Evolutionary conservation across 2,329 filamentous ascomycete species (phyloP).

Genomic region (Lasiodiplodia theobromae): DNA sequence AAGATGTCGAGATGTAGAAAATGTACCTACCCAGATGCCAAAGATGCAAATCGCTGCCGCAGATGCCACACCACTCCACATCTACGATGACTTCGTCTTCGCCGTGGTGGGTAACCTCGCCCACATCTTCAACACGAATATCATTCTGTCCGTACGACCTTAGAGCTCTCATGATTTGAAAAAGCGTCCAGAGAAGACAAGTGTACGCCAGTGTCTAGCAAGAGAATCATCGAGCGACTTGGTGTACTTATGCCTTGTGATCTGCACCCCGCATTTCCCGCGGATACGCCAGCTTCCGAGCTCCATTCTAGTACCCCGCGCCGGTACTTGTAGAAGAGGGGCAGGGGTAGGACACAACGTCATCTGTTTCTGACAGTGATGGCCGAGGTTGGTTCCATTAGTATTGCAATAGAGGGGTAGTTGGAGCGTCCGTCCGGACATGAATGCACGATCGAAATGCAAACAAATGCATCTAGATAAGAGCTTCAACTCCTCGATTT

Average conservation of each 20-base stretch:
- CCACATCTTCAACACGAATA: conserved; percentile 39
- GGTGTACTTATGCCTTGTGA: background rate
- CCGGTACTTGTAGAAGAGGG: background rate
- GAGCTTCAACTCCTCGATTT: too few relatives aligned
- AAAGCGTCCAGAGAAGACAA: background rate
- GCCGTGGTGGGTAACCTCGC: conserved; percentile 36
- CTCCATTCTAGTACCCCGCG: background rate
- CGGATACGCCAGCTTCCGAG: background rate
- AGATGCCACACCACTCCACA: conserved; percentile 43
- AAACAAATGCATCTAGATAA: too few relatives aligned
- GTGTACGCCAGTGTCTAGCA: background rate
- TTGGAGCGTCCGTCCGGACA: too few relatives aligned
- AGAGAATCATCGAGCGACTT: background rate
- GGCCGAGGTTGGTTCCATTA: too few relatives aligned
- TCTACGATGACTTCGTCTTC: conserved; percentile 39
- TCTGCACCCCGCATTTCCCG: background rate
- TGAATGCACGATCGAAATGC: too few relatives aligned
- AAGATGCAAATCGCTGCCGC: conserved; percentile 42
- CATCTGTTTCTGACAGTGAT: background rate
- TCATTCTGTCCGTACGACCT: conserved; percentile 39
- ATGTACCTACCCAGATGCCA: conserved; percentile 37
- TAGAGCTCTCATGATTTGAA: conserved; percentile 41
- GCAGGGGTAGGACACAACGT: background rate
- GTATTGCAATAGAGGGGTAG: too few relatives aligned
- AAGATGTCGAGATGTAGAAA: background rate